Conservation (phyloP, 2,329 filamentous ascomycete genomes). For the Bipolaris sorokiniana region DNA sequence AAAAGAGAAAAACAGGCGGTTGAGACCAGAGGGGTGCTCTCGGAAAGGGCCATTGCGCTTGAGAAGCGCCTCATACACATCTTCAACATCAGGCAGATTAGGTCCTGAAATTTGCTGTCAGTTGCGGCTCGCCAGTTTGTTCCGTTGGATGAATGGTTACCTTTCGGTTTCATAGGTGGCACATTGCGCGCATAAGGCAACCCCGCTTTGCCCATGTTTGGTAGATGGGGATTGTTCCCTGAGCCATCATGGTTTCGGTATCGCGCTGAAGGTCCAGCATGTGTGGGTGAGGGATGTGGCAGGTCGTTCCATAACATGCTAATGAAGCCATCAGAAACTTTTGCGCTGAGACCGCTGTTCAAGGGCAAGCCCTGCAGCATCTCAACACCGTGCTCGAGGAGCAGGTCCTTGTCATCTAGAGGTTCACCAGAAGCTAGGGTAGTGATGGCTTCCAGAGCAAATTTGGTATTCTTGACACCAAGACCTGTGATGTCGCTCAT, state of each 20-base stretch:
- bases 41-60: slow-evolving; percentile 64
- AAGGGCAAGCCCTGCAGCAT: slow-evolving; percentile 59
- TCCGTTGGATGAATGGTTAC: slow-evolving; percentile 18
- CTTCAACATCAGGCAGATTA: slow-evolving; percentile 67
- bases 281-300: slow-evolving; percentile 57
- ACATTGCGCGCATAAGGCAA: slow-evolving; percentile 65
- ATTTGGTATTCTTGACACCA: slow-evolving; percentile 52
- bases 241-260: slow-evolving; percentile 49
- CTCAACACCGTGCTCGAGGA: slow-evolving; percentile 57
- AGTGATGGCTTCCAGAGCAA: slow-evolving; percentile 63
- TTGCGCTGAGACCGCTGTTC: slow-evolving; percentile 57
- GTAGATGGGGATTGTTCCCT: slow-evolving; percentile 59
- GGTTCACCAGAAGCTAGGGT: slow-evolving; percentile 68
- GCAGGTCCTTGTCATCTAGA: slow-evolving; percentile 63
- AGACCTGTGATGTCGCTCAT: slow-evolving; percentile 64
- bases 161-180: slow-evolving; percentile 58
- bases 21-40: slow-evolving; percentile 72
- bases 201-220: slow-evolving; percentile 61
- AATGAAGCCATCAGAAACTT: slow-evolving; percentile 60
- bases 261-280: slow-evolving; percentile 54
- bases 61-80: slow-evolving; percentile 67
- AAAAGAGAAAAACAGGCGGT: slow-evolving; percentile 73
- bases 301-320: slow-evolving; percentile 61
- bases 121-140: background rate
- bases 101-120: slow-evolving; percentile 28